Conservation (phyloP, 768 basidiomycete species). For the Pleurotus platypus region DNA sequence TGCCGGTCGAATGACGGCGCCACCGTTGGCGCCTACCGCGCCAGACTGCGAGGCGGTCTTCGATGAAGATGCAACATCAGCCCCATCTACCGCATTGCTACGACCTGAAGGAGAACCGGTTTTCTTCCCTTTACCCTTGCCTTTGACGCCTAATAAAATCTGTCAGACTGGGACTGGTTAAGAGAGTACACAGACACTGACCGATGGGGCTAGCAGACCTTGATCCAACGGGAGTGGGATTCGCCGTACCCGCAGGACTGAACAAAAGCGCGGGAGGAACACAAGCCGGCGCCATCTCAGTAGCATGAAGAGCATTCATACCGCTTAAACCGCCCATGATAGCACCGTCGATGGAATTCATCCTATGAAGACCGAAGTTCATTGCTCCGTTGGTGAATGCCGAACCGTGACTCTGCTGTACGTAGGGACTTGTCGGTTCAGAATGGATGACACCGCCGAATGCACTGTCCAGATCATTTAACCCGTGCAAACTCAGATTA, state of each 20-base stretch:
- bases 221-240: conserved; percentile 27
- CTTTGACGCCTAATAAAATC: not conserved
- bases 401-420: conserved; percentile 3
- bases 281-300: conserved; percentile 29
- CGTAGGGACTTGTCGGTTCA: conserved; percentile 3
- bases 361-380: not conserved
- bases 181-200: not conserved
- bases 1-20: conserved; percentile 8
- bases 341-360: conserved; percentile 5
- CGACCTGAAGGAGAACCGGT: not conserved
- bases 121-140: conserved; percentile 7
- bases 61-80: not conserved
- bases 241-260: conserved; percentile 4
- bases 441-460: conserved; percentile 1
- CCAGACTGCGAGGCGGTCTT: not conserved
- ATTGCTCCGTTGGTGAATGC: not conserved
- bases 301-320: not conserved
- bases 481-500: not conserved
- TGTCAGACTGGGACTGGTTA: too few species aligned
- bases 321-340: conserved; percentile 1
- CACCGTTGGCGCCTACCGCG: not conserved
- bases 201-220: conserved; percentile 28
- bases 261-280: conserved; percentile 68
- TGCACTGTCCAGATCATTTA: not conserved
- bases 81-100: not conserved